Conservation (phyloP, 2,329 filamentous ascomycete species). For the Camillea tinctor region DNA sequence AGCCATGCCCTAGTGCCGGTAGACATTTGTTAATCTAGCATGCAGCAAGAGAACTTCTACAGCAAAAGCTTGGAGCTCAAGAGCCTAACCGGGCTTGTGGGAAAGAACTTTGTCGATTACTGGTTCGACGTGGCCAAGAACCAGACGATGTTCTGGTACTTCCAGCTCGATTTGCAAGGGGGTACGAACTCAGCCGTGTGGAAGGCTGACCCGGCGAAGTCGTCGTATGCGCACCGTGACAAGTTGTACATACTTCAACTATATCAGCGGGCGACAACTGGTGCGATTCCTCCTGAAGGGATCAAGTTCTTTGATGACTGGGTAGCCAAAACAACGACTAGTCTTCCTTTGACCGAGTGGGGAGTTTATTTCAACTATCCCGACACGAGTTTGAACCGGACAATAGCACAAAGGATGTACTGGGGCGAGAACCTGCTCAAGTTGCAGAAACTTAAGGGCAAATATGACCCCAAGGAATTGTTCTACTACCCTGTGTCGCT, state of each 20-base stretch:
- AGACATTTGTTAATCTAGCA: slow-evolving; percentile 10
- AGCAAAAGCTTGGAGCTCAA: slow-evolving; percentile 41
- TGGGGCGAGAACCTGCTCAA: slow-evolving; percentile 41
- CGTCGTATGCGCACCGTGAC: slow-evolving; percentile 43
- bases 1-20: not conserved
- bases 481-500: slow-evolving; percentile 42
- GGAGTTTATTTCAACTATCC: slow-evolving; percentile 52
- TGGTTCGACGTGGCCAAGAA: slow-evolving; percentile 40
- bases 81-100: slow-evolving; percentile 34
- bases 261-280: slow-evolving; percentile 39
- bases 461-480: slow-evolving; percentile 39
- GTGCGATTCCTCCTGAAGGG: slow-evolving; percentile 28
- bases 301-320: slow-evolving; percentile 29
- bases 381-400: slow-evolving; percentile 46
- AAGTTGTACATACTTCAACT: slow-evolving; percentile 50
- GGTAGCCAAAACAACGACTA: slow-evolving; percentile 23
- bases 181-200: slow-evolving; percentile 39
- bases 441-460: slow-evolving; percentile 39
- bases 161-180: slow-evolving; percentile 43
- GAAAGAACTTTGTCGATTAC: slow-evolving; percentile 39
- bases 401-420: slow-evolving; percentile 48
- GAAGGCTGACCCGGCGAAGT: slow-evolving; percentile 27
- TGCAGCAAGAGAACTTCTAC: slow-evolving; percentile 42
- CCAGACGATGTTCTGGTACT: slow-evolving; percentile 39
- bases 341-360: slow-evolving; percentile 22